phyloP scores from a whole-genome alignment of 345 rosid genomes.

The Anacardium occidentale region DNA sequence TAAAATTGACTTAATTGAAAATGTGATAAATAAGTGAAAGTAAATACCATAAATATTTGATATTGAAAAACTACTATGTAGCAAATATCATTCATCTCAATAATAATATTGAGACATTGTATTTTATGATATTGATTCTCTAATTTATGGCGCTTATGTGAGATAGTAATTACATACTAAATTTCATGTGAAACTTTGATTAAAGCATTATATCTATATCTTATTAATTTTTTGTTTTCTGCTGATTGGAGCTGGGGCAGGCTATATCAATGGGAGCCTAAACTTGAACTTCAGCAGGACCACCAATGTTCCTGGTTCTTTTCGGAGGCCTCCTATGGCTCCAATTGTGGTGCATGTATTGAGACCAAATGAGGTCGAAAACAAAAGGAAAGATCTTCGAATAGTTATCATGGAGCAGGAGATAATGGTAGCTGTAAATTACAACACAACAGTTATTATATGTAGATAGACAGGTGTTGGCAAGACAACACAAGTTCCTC shows the following conservation, averaged over 20 bases:
- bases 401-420: conserved; percentile 99
- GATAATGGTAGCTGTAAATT: conserved; percentile 88
- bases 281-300: conserved; percentile 14
- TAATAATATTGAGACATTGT: not conserved
- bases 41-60: not conserved
- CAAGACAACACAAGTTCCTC: conserved; percentile 97
- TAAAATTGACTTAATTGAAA: not conserved
- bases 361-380: conserved; percentile 71
- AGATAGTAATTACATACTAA: not conserved
- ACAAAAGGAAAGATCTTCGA: conserved; percentile 78
- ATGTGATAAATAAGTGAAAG: not conserved
- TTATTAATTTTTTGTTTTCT: conserved; percentile 8
- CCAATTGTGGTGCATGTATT: conserved; percentile 68
- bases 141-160: no score
- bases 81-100: not conserved
- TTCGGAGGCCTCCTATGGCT: conserved; percentile 33
- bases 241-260: conserved; percentile 33
- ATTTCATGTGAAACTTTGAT: not conserved
- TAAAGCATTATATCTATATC: not conserved
- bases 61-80: not conserved
- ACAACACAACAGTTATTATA: conserved; percentile 56
- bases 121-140: no score
- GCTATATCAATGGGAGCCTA: conserved; percentile 29
- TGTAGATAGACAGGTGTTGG: conserved; percentile 97
- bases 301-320: conserved; percentile 26